phyloP scores from a whole-genome alignment of 352 stramenopile genomes.

The Pythium myriotylum region DNA sequence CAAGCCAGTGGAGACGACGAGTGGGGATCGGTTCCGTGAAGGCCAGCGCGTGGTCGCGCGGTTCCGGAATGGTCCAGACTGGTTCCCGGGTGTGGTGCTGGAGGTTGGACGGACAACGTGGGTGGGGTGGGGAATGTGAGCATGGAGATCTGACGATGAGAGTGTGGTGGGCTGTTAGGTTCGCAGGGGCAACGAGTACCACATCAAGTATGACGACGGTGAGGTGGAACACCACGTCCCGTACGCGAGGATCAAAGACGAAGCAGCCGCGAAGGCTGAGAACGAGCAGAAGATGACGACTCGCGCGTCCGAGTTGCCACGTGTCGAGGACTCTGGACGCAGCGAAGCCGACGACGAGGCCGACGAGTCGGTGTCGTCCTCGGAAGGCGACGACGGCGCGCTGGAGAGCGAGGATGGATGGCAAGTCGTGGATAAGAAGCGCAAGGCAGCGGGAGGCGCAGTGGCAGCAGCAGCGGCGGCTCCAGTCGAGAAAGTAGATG shows the following conservation, averaged over 20 bases:
- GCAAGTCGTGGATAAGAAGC: slow-evolving; percentile 54
- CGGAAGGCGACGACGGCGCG: slow-evolving; percentile 19
- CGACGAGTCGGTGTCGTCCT: slow-evolving; percentile 12
- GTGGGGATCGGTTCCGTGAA: slow-evolving; percentile 35
- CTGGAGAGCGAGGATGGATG: slow-evolving; percentile 67
- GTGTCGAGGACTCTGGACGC: slow-evolving; percentile 6
- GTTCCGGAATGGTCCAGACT: slow-evolving; percentile 55
- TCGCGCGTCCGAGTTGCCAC: too few relatives aligned
- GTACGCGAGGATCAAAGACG: slow-evolving; percentile 46
- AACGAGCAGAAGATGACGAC: slow-evolving; percentile 4
- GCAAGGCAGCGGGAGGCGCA: background rate
- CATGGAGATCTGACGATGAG: too few relatives aligned
- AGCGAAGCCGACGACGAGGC: slow-evolving; percentile 17
- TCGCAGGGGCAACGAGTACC: slow-evolving; percentile 53
- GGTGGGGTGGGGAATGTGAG: background rate
- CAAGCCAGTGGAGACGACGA: slow-evolving; percentile 25
- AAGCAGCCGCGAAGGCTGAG: slow-evolving; percentile 1
- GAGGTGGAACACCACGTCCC: slow-evolving; percentile 74
- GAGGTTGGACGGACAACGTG: slow-evolving; percentile 30
- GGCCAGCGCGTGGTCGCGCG: slow-evolving; percentile 60
- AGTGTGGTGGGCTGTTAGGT: slow-evolving; percentile 23
- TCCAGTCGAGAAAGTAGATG: slow-evolving; percentile 27
- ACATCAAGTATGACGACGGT: slow-evolving; percentile 80
- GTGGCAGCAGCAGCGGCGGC: slow-evolving; percentile 9
- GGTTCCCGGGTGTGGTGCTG: slow-evolving; percentile 65